Percentiles rank a stretch among this genome's conserved stretches.
phyloP scores from a whole-genome alignment of 2,329 filamentous ascomycete species.

The Ophiognomonia clavigignenti-juglandacearum region DNA sequence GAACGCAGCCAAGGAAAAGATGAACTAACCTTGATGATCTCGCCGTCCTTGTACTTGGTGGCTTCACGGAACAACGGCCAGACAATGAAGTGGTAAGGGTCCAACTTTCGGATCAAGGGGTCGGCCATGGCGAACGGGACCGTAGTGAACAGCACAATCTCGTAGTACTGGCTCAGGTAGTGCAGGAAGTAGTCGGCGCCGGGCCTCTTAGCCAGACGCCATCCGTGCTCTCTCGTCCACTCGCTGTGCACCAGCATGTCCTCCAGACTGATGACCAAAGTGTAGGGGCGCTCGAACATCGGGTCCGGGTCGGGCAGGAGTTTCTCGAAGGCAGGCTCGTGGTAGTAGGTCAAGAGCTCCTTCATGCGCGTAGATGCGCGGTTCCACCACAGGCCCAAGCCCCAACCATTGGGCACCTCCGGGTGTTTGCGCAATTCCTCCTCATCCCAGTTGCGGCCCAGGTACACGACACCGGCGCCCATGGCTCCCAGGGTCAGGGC shows the following conservation, averaged over 20 bases:
- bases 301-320: conserved; percentile 80
- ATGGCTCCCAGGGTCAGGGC: conserved; percentile 51
- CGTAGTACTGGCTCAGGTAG: conserved; percentile 96
- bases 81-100: conserved; percentile 91
- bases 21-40: conserved; percentile 85
- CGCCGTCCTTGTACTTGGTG: conserved; percentile 93
- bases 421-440: conserved; percentile 66
- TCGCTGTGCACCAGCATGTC: conserved; percentile 93
- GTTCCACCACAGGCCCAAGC: conserved; percentile 69
- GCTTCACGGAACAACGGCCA: conserved; percentile 95
- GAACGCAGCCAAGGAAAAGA: too few species aligned
- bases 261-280: conserved; percentile 85
- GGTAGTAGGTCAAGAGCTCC: conserved; percentile 84
- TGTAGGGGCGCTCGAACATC: conserved; percentile 79
- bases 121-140: conserved; percentile 81
- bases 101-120: conserved; percentile 84
- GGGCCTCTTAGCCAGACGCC: conserved; percentile 90
- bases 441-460: conserved; percentile 84
- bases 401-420: conserved; percentile 78
- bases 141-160: conserved; percentile 91
- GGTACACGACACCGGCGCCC: conserved; percentile 60
- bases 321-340: conserved; percentile 91
- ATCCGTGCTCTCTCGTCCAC: conserved; percentile 91
- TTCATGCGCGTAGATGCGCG: conserved; percentile 71
- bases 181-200: conserved; percentile 96